phyloP scores from a whole-genome alignment of 352 stramenopile genomes.

The Phytopythium boreale region DNA sequence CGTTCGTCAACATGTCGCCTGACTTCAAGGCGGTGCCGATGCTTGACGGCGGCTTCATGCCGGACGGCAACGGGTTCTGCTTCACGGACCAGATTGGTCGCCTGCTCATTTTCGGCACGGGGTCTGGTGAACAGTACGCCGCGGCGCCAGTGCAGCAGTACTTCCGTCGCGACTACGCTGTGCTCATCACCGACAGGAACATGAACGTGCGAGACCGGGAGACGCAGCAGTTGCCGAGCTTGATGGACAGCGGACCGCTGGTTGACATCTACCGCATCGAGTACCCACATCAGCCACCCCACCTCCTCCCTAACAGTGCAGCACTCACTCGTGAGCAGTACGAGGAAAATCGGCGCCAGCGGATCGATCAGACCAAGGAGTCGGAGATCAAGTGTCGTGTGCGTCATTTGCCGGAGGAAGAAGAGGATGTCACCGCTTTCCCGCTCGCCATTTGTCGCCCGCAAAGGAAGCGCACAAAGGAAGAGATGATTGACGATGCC shows the following conservation, averaged over 20 bases:
- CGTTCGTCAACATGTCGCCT: constrained; percentile 53
- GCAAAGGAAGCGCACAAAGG: constrained; percentile 6
- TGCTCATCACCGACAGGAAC: constrained; percentile 83
- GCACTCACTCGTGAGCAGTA: constrained; percentile 40
- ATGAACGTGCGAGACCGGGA: constrained; percentile 89
- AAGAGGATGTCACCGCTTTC: constrained; percentile 47
- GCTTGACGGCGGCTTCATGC: constrained; percentile 74
- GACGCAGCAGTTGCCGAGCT: constrained; percentile 80
- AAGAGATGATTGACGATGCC: constrained; percentile 9
- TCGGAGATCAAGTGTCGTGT: constrained; percentile 65
- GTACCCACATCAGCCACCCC: constrained; percentile 74
- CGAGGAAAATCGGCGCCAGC: constrained; percentile 56
- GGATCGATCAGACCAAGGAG: constrained; percentile 63
- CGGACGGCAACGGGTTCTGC: constrained; percentile 61
- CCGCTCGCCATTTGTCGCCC: constrained; percentile 34
- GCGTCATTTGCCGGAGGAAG: constrained; percentile 37
- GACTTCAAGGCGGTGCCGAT: constrained; percentile 65
- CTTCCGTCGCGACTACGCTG: constrained; percentile 89
- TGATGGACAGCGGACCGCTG: constrained; percentile 78
- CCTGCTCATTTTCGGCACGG: constrained; percentile 76
- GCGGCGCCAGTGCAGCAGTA: constrained; percentile 80
- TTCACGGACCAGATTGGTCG: constrained; percentile 84
- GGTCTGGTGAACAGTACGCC: constrained; percentile 58
- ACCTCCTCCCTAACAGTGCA: constrained; percentile 37
- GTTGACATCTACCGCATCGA: constrained; percentile 70